Base-by-base conservation (phyloP, 352 stramenopile species). In the Globisporangium paroecandrum region DNA sequence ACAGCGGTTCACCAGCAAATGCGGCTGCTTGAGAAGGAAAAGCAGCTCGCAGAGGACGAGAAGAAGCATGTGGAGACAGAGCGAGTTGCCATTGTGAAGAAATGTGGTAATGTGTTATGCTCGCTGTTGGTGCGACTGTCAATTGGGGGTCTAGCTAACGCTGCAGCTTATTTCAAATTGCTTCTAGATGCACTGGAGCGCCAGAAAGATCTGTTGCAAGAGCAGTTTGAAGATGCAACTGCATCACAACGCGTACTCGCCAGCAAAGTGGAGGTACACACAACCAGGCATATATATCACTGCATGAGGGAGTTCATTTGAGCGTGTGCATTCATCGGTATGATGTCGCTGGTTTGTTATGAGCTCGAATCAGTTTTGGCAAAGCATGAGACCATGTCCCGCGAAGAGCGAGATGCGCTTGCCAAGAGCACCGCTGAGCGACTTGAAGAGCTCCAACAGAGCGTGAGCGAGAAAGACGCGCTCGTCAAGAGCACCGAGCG, bases 11-110 rank as follows among this genome's bases (percentile, higher is more conserved):
- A 87, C 25, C 77, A 89, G 22, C 81, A 88, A 22, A 58, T 89
- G 36, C 70, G 83, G 1, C 54, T 87, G 12, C 51, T 81, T 1
- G 81, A 90, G 58, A 91, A 89, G 54, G 79, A 89, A 56, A 84
- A 79, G 25, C 69, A 85, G 20, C 59, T 87, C 0, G 34, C 67
- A 1, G 67, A 82, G 7, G 78, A 91, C 5, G 68, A 79, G 62
- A 72, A 65, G 29, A 55, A 59, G 69, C 64, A 68, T 27, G 53
- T 43, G 4, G 69, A 72, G 10, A n/a, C 51, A 9, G 77, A 87
- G 0, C 38, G 68, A 0, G 34, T 32, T 7, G 70, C 60, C 4
- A 15, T 76, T 2, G 60, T 76, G 29, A 84, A 79, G 66, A 78
- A 75, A 53, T 47, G 74, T 51, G 72, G 79, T 89, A 32, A 3